Conservation (phyloP, 345 rosid species). For the Bruguiera gymnorhiza region DNA sequence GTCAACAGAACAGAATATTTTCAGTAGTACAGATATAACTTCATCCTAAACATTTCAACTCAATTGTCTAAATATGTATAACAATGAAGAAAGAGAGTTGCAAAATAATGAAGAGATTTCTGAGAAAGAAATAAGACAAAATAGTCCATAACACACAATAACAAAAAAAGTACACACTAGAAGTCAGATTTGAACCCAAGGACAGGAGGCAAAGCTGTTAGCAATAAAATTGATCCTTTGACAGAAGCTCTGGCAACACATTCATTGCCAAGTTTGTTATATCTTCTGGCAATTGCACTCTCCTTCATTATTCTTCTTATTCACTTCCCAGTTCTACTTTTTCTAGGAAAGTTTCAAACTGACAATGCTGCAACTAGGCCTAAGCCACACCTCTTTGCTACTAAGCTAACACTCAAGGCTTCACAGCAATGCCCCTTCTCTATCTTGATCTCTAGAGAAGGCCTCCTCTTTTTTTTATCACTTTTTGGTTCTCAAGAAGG, state of each 20-base stretch:
- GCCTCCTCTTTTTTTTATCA: background rate
- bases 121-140: background rate
- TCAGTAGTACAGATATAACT: background rate
- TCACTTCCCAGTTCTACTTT: background rate
- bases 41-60: slow-evolving; percentile 1
- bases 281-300: no score
- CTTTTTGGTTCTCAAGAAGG: background rate
- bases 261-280: no score
- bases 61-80: background rate
- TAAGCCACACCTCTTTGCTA: background rate
- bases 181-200: background rate
- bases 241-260: background rate
- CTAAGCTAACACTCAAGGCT: background rate
- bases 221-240: background rate
- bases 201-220: background rate
- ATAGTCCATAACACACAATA: background rate
- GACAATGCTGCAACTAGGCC: no score
- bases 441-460: background rate
- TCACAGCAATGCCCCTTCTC: background rate
- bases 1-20: no score
- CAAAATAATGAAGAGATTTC: background rate
- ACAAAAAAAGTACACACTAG: no score
- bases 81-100: background rate
- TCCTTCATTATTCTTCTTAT: background rate
- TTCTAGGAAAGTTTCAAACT: background rate